Evolutionary conservation across 495 filamentous ascomycete species (phyloP), one percentile per base, ranked within the genome.

Genomic region (Paragyromitra xinjiangensis): DNA sequence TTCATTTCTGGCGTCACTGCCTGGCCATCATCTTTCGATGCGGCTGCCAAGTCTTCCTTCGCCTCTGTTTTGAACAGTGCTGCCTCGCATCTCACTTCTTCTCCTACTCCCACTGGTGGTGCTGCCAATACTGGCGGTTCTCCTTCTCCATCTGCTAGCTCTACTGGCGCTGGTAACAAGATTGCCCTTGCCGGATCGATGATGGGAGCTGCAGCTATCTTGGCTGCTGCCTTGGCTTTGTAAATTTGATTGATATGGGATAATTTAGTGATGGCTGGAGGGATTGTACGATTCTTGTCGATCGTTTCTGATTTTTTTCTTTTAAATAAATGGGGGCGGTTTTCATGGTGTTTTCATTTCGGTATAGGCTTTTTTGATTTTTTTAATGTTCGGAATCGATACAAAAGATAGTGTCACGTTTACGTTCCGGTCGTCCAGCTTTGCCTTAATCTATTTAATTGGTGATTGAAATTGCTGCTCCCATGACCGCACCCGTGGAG

Each of bases 191-290:
- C n/a, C 37, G 40, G 51, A 0, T 71, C 74, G 24, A 55, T 79
- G 37, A 44, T 79, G 42, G 77, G 67, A 45, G 77, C 77, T 61
- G 77, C 66, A 0, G 77, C 29, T 39, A n/a, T 79, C 12, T 34
- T 79, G 14, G 77, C 77, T 39, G 50, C 78, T 66, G 77, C 61
- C 0, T 48, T 79, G 29, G 66, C 44, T 12, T 67, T 79, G 59
- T 79, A 78, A 66, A 78, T 71, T 71, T 55, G 40, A 11, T 71
- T 7, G 9, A 24, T 42, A 24, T 22, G 37, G 59, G 37, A 22
- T 44, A 44, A 22, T 62, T 11, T 40, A 4, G 3, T 34, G 55
- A 40, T 62, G 39, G n/a, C 19, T 40, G 59, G 16, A 26, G n/a
- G 24, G 6, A n/a, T 8, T 63, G 59, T 44, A 63, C 42, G 37